Evolutionary conservation across 2,329 filamentous ascomycete species (phyloP), one percentile per base, ranked within the genome.

Genomic region (Diaporthe ampelina): DNA sequence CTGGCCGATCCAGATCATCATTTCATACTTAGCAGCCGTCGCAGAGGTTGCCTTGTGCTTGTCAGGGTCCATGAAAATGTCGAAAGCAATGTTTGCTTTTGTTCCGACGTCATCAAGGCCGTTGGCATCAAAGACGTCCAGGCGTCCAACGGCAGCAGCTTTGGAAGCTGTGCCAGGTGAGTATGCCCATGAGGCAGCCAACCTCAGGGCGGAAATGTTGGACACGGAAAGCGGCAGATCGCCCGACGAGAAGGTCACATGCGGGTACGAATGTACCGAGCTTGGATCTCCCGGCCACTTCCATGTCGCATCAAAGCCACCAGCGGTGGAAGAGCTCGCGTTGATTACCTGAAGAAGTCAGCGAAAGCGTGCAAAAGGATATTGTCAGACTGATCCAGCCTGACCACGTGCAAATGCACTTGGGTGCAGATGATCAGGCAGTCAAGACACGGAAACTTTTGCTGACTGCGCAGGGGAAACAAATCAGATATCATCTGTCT

Each of bases 1-100:
- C 40, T 65, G 77, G 10, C 80, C 81, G 4, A 82, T 76, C 81
- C 81, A 82, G 48, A 82, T 77, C 81, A 82, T 82, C 68, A 82
- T 80, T 75, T 82, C 81, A 50, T 79, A 80, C 68, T 77, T 78
- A 17, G 81, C 79, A 40, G 77, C 76, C 32, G 78, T 79, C 52
- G 81, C 80, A 67, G 77, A 78, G 29, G 77, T 76, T 2, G 81
- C 76, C 9, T 75, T 77, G 15, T 58, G 73, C 32, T 76, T 68
- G 74, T 81, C 78, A 63, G 70, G 78, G 77, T 82, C 81, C 35
- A 78, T 78, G 74, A 82, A 82, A 50, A 82, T 76, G 74, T 82
- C 81, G 75, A 81, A 82, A 11, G 81, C 81, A 37, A 81, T 80
- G 65, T 82, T 82, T 54, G 79, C 77, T 21, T 76, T 77, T 26